Evolutionary conservation across 768 basidiomycete genomes (phyloP), one percentile per base, ranked within the genome.

Genomic region (Mrakia gelida): DNA sequence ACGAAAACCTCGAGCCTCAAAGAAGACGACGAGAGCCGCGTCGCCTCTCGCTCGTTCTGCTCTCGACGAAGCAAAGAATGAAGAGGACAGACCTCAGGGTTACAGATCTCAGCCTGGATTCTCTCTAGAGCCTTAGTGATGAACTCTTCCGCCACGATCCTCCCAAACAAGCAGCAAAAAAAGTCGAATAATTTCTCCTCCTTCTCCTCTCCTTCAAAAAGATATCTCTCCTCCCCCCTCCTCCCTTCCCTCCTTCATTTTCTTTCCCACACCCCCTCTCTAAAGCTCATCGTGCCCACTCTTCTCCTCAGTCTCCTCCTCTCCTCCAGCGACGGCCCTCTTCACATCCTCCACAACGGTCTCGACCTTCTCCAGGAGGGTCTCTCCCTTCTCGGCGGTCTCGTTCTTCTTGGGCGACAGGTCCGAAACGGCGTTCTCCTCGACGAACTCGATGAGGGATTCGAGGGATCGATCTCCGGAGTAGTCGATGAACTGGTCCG

Each of bases 401-500:
- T 81, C 78, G n/a, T 77, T 52, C 41, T 87, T 83, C 28, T 62
- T 59, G 26, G 56, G 15, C 41, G 34, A 32, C 0, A 77, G 73
- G 52, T 70, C 62, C 16, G 45, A 49, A 13, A 54, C 65, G 30
- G 77, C 77, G 77, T 78, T 67, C 77, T 91, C 88, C 85, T 94
- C 90, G 59, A 95, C 86, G 84, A 94, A 97, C 70, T 91, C 88
- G 76, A 93, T 87, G 78, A 98, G 84, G 83, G 89, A 91, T 86
- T 98, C 95, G 80, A 94, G 86, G 5, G 92, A 91, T 79, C 86
- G 82, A 80, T 86, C 97, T 80, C 97, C 97, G 80, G 92, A 91
- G 83, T 95, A 98, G 84, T 97, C 94, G 74, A 95, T 86, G 87
- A 95, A 99, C 73, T 93, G 91, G 75, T 87, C 86, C 30, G 89